Conservation (phyloP, 176 grass and related monocot genomes). For the Cenchrus purpureus region DNA sequence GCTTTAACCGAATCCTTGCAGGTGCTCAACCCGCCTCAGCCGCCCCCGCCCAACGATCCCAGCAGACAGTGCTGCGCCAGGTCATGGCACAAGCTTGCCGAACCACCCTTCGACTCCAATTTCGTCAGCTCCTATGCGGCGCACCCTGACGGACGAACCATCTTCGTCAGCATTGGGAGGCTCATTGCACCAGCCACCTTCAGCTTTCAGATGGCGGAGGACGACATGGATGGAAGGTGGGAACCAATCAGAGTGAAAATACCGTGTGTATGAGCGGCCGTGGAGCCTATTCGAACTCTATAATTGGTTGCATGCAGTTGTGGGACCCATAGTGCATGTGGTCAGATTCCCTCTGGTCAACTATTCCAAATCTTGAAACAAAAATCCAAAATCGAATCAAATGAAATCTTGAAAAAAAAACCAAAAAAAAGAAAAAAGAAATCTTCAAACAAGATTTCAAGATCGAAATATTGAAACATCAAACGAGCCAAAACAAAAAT, state of each 20-base stretch:
- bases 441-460: no score
- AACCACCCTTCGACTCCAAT: not conserved
- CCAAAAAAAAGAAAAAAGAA: no score
- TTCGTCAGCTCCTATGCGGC: not conserved
- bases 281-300: no score
- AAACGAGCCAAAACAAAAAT: no score
- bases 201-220: not conserved
- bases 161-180: constrained; percentile 1
- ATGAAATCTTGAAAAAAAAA: no score
- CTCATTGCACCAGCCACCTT: not conserved
- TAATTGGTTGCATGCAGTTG: no score
- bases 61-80: not conserved
- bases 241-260: not conserved
- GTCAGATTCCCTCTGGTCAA: no score
- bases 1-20: not conserved
- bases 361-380: no score
- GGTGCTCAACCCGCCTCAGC: not conserved
- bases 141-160: not conserved
- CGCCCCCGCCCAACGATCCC: not conserved
- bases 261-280: no score
- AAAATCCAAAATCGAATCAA: no score
- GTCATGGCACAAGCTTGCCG: not conserved
- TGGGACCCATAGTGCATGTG: no score
- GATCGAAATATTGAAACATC: no score
- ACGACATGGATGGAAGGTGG: not conserved